Conservation (phyloP, 2,329 filamentous ascomycete species). For the Nemania bipapillata region DNA sequence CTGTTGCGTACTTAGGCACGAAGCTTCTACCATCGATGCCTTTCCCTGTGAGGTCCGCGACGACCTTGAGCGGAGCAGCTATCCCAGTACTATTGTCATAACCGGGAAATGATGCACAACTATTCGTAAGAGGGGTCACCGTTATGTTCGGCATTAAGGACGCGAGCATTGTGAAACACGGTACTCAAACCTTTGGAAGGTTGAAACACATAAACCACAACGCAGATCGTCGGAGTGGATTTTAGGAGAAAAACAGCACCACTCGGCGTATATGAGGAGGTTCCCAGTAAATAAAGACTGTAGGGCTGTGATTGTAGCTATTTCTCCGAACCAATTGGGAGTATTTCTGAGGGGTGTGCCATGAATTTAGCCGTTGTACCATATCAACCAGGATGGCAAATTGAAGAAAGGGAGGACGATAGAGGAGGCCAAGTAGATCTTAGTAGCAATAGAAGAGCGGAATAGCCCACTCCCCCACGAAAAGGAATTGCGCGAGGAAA, state of each 20-base stretch:
- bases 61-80: conserved; percentile 26
- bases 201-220: background rate
- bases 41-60: conserved; percentile 36
- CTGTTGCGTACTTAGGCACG: conserved; percentile 37
- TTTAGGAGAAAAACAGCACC: background rate
- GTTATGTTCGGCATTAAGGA: conserved; percentile 36
- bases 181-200: background rate
- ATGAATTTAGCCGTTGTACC: conserved; percentile 15
- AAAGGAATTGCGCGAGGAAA: no score
- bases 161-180: background rate
- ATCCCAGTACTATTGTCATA: conserved; percentile 38
- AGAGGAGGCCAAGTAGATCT: background rate
- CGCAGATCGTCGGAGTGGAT: background rate
- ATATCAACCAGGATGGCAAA: background rate
- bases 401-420: background rate
- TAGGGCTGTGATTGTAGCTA: background rate
- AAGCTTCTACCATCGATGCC: conserved; percentile 37
- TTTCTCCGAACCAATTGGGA: conserved; percentile 8
- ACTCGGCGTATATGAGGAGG: background rate
- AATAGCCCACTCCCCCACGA: no score
- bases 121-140: conserved; percentile 30
- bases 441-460: no score
- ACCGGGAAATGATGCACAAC: conserved; percentile 34
- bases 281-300: background rate
- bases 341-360: background rate